Percentiles rank a stretch among this genome's conserved stretches.
phyloP scores from a whole-genome alignment of 805 yeast genomes.

The Yamadazyma sp. region DNA sequence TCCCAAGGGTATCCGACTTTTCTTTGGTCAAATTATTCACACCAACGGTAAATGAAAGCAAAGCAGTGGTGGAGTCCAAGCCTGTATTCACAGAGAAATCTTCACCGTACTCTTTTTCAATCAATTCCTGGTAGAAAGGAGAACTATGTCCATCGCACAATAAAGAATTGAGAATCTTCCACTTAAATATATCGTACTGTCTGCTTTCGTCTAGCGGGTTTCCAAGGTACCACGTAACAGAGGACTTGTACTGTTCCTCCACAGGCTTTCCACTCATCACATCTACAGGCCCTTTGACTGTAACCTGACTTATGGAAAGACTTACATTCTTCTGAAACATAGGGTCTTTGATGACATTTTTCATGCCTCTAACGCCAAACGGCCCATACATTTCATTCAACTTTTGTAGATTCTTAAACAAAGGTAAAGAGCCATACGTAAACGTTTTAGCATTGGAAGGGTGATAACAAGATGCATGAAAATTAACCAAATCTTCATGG shows the following conservation, averaged over 20 bases:
- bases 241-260: conserved; percentile 73
- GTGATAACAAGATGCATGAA: conserved; percentile 76
- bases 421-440: conserved; percentile 80
- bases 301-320: conserved; percentile 22
- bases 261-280: conserved; percentile 50
- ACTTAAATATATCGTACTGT: conserved; percentile 65
- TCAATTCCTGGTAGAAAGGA: conserved; percentile 80
- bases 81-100: conserved; percentile 90
- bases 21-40: conserved; percentile 66
- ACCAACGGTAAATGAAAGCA: conserved; percentile 80
- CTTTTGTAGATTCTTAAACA: conserved; percentile 57
- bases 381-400: conserved; percentile 49
- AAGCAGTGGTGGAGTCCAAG: conserved; percentile 74
- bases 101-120: conserved; percentile 81
- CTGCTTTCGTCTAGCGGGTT: conserved; percentile 53
- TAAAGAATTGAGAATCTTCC: conserved; percentile 68
- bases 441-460: conserved; percentile 87
- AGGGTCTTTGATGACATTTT: conserved; percentile 44
- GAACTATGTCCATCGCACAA: conserved; percentile 91
- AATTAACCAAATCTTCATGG: conserved; percentile 74
- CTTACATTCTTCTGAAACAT: conserved; percentile 20
- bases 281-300: conserved; percentile 77
- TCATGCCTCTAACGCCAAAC: conserved; percentile 51
- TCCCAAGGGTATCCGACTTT: conserved; percentile 48
- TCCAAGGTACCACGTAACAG: conserved; percentile 88